Conservation (phyloP, 106 monocot genomes). For the Dioscorea alata region DNA sequence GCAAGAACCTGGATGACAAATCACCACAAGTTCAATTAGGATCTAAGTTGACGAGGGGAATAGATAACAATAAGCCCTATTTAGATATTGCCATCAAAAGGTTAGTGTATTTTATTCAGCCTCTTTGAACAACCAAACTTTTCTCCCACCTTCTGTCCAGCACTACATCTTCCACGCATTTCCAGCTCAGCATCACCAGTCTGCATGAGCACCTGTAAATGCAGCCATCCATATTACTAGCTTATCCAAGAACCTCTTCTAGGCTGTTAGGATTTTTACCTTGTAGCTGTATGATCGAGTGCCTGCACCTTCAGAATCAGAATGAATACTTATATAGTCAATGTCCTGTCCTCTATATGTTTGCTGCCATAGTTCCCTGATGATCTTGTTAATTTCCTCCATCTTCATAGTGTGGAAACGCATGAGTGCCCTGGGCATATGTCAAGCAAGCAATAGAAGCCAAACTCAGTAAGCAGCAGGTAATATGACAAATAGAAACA, state of each 20-base stretch:
- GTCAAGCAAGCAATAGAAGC: background rate
- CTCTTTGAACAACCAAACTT: background rate
- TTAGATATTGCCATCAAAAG: no score
- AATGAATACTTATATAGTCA: slow-evolving; percentile 95
- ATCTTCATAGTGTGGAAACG: slow-evolving; percentile 98
- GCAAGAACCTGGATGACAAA: slow-evolving; percentile 64
- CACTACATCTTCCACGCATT: slow-evolving; percentile 99
- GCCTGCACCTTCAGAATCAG: slow-evolving; percentile 89
- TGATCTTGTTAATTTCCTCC: slow-evolving; percentile 99
- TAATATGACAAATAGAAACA: background rate
- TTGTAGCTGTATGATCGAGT: slow-evolving; percentile 94
- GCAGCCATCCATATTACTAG: background rate
- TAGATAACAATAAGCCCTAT: no score
- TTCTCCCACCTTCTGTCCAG: slow-evolving; percentile 83
- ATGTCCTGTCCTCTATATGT: slow-evolving; percentile 99
- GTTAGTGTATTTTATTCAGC: no score
- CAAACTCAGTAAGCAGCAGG: background rate
- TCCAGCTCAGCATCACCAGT: slow-evolving; percentile 98
- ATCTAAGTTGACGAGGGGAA: no score
- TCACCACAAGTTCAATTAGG: no score
- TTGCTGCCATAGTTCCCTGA: slow-evolving; percentile 98
- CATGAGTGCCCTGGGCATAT: slow-evolving; percentile 78
- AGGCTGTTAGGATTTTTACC: slow-evolving; percentile 24
- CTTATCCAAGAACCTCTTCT: background rate
- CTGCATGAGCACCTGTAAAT: slow-evolving; percentile 89